Evolutionary conservation across 352 stramenopile genomes (phyloP).

Genomic region (Globisporangium yorkense): DNA sequence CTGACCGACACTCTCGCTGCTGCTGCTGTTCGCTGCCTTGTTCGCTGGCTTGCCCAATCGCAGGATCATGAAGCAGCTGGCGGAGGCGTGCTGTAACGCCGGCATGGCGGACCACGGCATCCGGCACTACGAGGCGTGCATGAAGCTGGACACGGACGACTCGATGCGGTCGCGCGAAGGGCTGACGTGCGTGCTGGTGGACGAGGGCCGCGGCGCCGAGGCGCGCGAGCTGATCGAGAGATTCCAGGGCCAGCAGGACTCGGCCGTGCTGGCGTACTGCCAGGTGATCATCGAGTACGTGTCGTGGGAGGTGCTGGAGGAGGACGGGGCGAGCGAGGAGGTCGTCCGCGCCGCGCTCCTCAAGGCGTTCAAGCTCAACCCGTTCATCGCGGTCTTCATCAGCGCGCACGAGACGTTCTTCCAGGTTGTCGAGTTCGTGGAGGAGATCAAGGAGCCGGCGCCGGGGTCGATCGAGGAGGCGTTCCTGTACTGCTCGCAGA

Average conservation of each 20-base stretch:
- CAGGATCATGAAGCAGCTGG: constrained; percentile 66
- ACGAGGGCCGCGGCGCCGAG: constrained; percentile 73
- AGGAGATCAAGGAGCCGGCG: constrained; percentile 69
- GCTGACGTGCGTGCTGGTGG: constrained; percentile 65
- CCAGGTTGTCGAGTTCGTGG: constrained; percentile 75
- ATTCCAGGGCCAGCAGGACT: constrained; percentile 34
- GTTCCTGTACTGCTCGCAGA: constrained; percentile 73
- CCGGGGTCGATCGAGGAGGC: constrained; percentile 77
- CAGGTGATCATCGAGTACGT: constrained; percentile 85
- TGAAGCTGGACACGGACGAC: constrained; percentile 67
- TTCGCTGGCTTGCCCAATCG: constrained; percentile 1
- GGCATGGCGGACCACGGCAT: constrained; percentile 72
- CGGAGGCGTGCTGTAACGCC: constrained; percentile 61
- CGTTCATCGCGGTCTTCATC: constrained; percentile 82
- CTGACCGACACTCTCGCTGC: neutral
- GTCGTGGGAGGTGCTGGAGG: constrained; percentile 84
- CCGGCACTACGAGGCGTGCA: constrained; percentile 77
- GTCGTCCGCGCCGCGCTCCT: constrained; percentile 65
- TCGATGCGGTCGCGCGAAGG: constrained; percentile 57
- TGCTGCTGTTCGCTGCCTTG: neutral
- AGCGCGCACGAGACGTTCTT: constrained; percentile 75
- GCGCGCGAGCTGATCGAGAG: constrained; percentile 64
- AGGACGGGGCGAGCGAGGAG: constrained; percentile 70
- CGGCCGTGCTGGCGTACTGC: constrained; percentile 75
- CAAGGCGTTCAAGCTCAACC: constrained; percentile 68